These are phyloP conservation scores for Calonectria leucothoes DNA, from an alignment of 2,329 filamentous ascomycete genomes.

Conservation along the genomic window DNA sequence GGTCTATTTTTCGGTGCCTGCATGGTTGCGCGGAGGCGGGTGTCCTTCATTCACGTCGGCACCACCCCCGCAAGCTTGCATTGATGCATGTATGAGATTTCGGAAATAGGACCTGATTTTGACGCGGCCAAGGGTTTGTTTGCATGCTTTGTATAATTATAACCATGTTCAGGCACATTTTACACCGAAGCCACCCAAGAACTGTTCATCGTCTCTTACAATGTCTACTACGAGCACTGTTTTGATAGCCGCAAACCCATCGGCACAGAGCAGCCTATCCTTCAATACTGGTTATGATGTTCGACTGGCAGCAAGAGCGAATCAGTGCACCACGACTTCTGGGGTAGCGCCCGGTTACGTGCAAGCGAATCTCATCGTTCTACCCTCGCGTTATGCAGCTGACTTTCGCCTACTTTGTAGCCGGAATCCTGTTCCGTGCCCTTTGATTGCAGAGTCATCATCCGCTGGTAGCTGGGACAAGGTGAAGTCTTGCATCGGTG, in stretches of 20 bases:
- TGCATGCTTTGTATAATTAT: not conserved
- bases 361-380: constrained; percentile 71
- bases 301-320: constrained; percentile 56
- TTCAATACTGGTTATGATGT: not conserved
- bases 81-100: not conserved
- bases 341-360: constrained; percentile 66
- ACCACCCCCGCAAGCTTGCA: not conserved
- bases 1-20: not conserved
- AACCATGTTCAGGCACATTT: not conserved
- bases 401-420: constrained; percentile 70
- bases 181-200: not conserved
- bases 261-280: not conserved
- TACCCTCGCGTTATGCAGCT: constrained; percentile 65
- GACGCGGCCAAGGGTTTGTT: not conserved
- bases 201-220: not conserved
- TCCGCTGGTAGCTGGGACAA: constrained; percentile 53
- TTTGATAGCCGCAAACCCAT: not conserved
- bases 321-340: constrained; percentile 59
- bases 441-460: constrained; percentile 65
- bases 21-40: not conserved
- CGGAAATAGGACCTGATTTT: not conserved
- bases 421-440: constrained; percentile 72
- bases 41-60: not conserved
- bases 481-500: constrained; percentile 47
- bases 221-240: not conserved